These are phyloP conservation scores for Amylocystis lapponica DNA, from an alignment of 768 basidiomycete species.

Conservation along the genomic window DNA sequence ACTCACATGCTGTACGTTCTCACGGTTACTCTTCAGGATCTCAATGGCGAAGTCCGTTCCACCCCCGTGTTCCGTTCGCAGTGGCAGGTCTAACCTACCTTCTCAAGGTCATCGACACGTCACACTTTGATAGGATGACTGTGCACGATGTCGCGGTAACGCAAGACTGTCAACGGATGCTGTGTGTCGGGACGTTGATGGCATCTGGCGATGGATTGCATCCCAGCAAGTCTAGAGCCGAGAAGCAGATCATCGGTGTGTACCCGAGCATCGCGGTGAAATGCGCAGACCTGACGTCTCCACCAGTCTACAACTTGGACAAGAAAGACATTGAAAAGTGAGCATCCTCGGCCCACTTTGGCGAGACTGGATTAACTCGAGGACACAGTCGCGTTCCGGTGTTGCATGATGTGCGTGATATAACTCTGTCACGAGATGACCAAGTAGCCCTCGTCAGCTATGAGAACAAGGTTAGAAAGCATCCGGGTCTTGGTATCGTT, in stretches of 20 bases:
- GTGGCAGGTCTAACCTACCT: neutral
- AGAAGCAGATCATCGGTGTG: slow-evolving; percentile 72
- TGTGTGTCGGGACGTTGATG: slow-evolving; percentile 66
- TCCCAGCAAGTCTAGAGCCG: slow-evolving; percentile 63
- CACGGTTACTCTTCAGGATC: slow-evolving; percentile 36
- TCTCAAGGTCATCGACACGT: slow-evolving; percentile 45
- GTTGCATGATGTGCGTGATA: slow-evolving; percentile 66
- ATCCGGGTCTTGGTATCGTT: no score
- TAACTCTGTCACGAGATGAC: slow-evolving; percentile 57
- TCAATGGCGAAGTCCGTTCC: slow-evolving; percentile 47
- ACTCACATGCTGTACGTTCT: neutral
- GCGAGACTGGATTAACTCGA: neutral
- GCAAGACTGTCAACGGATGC: slow-evolving; percentile 54
- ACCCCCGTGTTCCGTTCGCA: neutral
- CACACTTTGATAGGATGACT: slow-evolving; percentile 55
- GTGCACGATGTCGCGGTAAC: slow-evolving; percentile 70
- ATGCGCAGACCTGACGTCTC: neutral
- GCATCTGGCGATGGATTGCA: slow-evolving; percentile 55
- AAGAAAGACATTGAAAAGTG: slow-evolving; percentile 66
- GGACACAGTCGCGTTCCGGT: slow-evolving; percentile 59
- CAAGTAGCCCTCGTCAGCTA: slow-evolving; percentile 65
- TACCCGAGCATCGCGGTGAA: neutral
- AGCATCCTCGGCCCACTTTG: slow-evolving; percentile 10
- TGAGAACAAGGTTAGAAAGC: slow-evolving; percentile 73
- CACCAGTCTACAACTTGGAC: slow-evolving; percentile 59